Evolutionary conservation across 139 green algal species (phyloP).

Genomic region (Auxenochlorella protothecoides): DNA sequence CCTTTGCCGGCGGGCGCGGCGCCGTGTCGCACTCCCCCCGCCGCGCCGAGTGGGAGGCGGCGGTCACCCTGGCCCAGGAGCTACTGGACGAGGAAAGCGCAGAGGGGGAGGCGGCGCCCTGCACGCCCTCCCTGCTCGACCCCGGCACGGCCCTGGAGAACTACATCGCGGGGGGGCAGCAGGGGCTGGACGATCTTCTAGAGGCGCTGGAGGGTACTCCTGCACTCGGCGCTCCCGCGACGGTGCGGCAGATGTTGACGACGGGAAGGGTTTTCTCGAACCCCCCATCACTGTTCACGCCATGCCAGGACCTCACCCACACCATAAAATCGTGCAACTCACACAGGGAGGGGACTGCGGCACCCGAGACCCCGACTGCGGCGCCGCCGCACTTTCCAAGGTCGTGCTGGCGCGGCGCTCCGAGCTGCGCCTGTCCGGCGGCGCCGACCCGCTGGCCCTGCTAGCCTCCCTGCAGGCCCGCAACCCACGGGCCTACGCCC

Average conservation of each 20-base stretch:
- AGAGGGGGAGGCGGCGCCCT: not conserved
- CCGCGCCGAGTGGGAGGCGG: too few species aligned
- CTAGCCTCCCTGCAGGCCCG: conserved; percentile 55
- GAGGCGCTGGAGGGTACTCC: conserved; percentile 22
- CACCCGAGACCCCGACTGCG: too few species aligned
- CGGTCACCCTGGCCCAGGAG: too few species aligned
- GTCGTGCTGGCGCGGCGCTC: conserved; percentile 67
- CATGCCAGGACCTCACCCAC: too few species aligned
- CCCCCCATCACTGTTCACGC: too few species aligned
- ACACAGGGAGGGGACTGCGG: too few species aligned
- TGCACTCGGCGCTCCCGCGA: too few species aligned
- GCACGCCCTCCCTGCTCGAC: conserved; percentile 23
- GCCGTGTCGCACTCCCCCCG: too few species aligned
- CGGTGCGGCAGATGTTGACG: too few species aligned
- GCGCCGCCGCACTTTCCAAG: conserved; percentile 45
- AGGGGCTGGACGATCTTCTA: conserved; percentile 60
- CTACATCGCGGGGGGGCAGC: conserved; percentile 56
- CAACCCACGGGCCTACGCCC: conserved; percentile 80
- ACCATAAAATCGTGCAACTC: too few species aligned
- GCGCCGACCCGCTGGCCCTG: conserved; percentile 49
- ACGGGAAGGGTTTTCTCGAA: too few species aligned
- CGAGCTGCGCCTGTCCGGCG: conserved; percentile 32
- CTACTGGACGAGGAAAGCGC: not conserved
- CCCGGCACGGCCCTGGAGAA: conserved; percentile 44
- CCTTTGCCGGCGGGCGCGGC: too few species aligned